Conservation (phyloP, 2,329 filamentous ascomycete species). For the Cryphonectria parasitica region DNA sequence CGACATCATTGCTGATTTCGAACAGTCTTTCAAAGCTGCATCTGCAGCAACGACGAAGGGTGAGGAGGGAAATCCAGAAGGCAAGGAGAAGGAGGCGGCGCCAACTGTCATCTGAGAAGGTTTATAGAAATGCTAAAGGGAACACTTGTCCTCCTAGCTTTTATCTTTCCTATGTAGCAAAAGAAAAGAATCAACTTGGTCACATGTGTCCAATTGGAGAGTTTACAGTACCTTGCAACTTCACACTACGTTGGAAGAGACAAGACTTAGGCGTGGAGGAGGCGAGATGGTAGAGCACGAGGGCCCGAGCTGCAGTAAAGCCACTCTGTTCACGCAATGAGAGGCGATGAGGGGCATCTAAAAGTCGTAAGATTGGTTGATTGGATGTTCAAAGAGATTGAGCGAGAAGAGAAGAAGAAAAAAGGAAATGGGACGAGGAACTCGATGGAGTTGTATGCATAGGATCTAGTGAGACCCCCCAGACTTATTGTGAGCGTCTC, state of each 20-base stretch:
- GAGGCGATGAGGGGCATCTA: background rate
- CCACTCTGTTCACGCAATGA: background rate
- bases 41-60: conserved; percentile 47
- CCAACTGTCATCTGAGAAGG: conserved; percentile 41
- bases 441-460: background rate
- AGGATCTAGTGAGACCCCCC: conserved; percentile 7
- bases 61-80: conserved; percentile 34
- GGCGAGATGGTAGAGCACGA: background rate
- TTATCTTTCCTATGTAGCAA: background rate
- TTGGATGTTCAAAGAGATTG: background rate
- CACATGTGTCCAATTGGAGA: background rate
- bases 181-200: background rate
- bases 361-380: background rate
- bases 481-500: background rate
- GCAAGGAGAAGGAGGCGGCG: conserved; percentile 45
- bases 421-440: background rate
- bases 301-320: background rate
- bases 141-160: background rate
- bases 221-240: background rate
- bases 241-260: background rate
- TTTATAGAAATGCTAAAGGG: background rate
- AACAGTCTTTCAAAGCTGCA: conserved; percentile 78
- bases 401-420: background rate
- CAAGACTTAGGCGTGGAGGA: background rate
- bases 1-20: conserved; percentile 94